Evolutionary conservation across 2,329 filamentous ascomycete genomes (phyloP), one percentile per base, ranked within the genome.

Genomic region (Zasmidium citrigriseum): DNA sequence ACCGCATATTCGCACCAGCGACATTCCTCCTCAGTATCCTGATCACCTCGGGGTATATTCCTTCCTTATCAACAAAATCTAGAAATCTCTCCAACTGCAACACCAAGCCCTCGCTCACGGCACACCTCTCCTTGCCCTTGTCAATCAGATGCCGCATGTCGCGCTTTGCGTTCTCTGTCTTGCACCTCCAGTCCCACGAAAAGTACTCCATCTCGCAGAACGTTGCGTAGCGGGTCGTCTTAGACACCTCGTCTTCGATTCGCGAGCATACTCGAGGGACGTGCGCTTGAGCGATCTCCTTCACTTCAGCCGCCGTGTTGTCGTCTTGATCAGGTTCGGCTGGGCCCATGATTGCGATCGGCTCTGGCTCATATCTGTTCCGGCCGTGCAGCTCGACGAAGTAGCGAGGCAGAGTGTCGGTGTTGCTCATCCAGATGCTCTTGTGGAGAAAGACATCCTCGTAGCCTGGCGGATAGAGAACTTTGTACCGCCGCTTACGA

Each of bases 391-490:
- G 22, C 25, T 64, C 62, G 29, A 64, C 51, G 46, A 61, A 55
- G 44, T 57, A 63, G 22, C 50, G 52, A 18, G 62, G 64, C n/a
- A 66, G 57, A 10, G 25, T 48, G 27, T 54, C 34, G 14, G 54
- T 41, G 23, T 57, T 53, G 46, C 52, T 29, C 3, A 50, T 46
- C 60, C 60, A 66, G 2, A 52, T 52, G 16, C 56, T 52, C 46
- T 63, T 66, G 55, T 66, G 64, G 24, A 66, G 58, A 44, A 57
- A 64, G 49, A 66, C 64, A 25, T 66, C 64, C 54, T 66, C 62
- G 52, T 66, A 66, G 14, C 55, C 47, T 11, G 60, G 50, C 18
- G 64, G 64, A 27, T 62, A 66, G 47, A 64, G 27, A 20, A 66
- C 51, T 18, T 47, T 25, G 52, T 64, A 66, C 11, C 62, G 54